Evolutionary conservation across 139 green algal species (phyloP), one percentile per base, ranked within the genome.

Genomic region (Helicosporidium sp.): DNA sequence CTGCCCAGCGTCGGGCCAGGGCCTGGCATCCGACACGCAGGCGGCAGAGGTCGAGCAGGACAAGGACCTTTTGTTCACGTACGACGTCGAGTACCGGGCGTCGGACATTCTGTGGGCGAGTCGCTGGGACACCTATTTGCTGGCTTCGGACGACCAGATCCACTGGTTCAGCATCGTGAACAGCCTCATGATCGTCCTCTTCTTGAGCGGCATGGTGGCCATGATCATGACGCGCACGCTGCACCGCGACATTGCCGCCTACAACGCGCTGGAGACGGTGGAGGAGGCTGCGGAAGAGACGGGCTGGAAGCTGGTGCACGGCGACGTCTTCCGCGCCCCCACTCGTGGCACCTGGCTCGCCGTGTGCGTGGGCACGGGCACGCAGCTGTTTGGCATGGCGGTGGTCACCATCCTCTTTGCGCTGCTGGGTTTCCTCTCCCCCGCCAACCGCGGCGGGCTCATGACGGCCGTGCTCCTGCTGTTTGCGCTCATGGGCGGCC

Each of bases 101-200:
- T 79, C 69, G 39, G 65, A 87, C 28, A 91, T 98, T 52, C 73
- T 76, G 22, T 98, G 89, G 89, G 87, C 89, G 3, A 91, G 78
- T 3, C 75, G 89, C 12, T 98, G 89, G 89, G 89, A 98, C 72
- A 93, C 89, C 0, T 97, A 97, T 74, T 70, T 98, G 51, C 49
- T 88, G 48, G 92, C 92, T 76, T 82, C 68, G 23, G 79, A 90
- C 47, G 86, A 93, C 51, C 82, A 96, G 72, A 93, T 97, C 58
- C 87, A 95, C 67, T 95, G 87, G 87, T 99, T 99, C 70, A 88
- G 74, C 41, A 93, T 99, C 67, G 82, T 99, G 46, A 99, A 99
- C 74, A 86, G 67, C n/a, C 63, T 93, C 33, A 95, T 97, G 87
- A 95, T 97, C 44, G 87, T 97, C 51, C 67, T 99, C 7, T 96